phyloP scores from a whole-genome alignment of 371 early-diverging fungal genomes.

The Polyrhizophydium stewartii region DNA sequence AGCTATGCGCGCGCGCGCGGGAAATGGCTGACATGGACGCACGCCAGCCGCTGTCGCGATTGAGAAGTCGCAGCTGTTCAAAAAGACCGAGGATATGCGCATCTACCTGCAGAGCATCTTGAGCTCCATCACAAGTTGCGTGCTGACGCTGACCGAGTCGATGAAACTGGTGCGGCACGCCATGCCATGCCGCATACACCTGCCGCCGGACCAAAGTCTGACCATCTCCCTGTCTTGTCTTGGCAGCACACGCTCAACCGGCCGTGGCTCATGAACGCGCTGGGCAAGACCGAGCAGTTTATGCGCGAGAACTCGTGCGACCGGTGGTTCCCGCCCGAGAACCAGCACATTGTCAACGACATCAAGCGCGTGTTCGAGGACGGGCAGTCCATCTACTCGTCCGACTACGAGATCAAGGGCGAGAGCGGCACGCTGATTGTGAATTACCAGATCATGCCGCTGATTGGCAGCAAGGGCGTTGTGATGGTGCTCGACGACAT shows the following conservation, averaged over 20 bases:
- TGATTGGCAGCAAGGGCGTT: conserved; percentile 26
- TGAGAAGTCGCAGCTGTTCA: conserved; percentile 39
- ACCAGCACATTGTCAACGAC: conserved; percentile 19
- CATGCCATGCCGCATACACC: background rate
- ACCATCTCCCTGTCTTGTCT: too few species aligned
- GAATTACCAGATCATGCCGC: conserved; percentile 31
- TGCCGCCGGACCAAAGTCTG: too few species aligned
- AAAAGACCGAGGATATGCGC: conserved; percentile 34
- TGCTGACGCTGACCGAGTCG: conserved; percentile 29
- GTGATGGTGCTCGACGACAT: conserved; percentile 43
- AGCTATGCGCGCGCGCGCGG: background rate
- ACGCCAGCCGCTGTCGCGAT: conserved; percentile 41
- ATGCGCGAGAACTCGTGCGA: conserved; percentile 13
- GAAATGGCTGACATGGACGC: background rate
- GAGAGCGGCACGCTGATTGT: conserved; percentile 10
- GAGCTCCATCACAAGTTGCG: conserved; percentile 39
- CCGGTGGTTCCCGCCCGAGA: conserved; percentile 14
- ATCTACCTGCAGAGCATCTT: conserved; percentile 39
- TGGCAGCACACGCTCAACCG: conserved; percentile 23
- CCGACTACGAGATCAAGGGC: conserved; percentile 26
- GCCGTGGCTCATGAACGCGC: conserved; percentile 21
- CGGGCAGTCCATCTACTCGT: conserved; percentile 9
- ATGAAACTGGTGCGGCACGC: conserved; percentile 15
- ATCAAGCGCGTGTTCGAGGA: conserved; percentile 13
- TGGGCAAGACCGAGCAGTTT: conserved; percentile 11